Evolutionary conservation across 495 filamentous ascomycete genomes (phyloP).

Genomic region (Aspergillus avenaceus): DNA sequence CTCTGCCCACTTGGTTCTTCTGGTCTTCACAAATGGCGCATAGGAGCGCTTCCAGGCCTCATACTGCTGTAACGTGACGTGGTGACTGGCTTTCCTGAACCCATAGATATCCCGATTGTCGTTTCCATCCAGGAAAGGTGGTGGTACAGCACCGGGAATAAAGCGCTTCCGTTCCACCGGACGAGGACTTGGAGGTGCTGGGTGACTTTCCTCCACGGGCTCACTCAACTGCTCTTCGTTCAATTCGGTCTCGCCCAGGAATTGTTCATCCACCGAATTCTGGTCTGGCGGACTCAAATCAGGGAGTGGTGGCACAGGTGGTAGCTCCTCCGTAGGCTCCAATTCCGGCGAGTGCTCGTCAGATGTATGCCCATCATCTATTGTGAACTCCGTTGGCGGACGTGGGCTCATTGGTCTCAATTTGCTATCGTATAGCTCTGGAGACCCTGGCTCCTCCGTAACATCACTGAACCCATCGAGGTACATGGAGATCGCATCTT

Average conservation of each 20-base stretch:
- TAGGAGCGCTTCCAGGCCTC: conserved; percentile 78
- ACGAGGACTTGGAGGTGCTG: conserved; percentile 14
- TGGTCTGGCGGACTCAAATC: conserved; percentile 16
- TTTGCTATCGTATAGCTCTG: conserved; percentile 29
- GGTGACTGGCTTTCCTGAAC: conserved; percentile 81
- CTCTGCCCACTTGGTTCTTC: conserved; percentile 75
- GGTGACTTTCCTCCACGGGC: conserved; percentile 19
- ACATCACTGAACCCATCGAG: conserved; percentile 72
- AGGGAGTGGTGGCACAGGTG: conserved; percentile 24
- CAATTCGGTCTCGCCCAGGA: conserved; percentile 5
- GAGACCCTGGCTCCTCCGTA: conserved; percentile 38
- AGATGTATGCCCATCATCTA: conserved; percentile 22
- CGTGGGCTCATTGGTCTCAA: conserved; percentile 27
- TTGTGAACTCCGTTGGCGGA: conserved; percentile 24
- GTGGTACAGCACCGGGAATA: conserved; percentile 39
- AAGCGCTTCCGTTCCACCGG: conserved; percentile 35
- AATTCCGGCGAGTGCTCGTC: conserved; percentile 16
- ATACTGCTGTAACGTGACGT: conserved; percentile 72
- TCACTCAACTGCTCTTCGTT: conserved; percentile 5
- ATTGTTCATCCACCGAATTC: conserved; percentile 7
- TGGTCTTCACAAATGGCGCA: conserved; percentile 59
- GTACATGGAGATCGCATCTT: conserved; percentile 94
- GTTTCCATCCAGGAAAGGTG: conserved; percentile 27
- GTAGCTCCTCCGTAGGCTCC: conserved; percentile 20
- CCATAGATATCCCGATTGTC: conserved; percentile 76